Percentiles rank a stretch among this genome's conserved stretches.
Evolutionary conservation across 2,329 filamentous ascomycete species (phyloP).

Genomic region (Decorospora gaudefroyi): DNA sequence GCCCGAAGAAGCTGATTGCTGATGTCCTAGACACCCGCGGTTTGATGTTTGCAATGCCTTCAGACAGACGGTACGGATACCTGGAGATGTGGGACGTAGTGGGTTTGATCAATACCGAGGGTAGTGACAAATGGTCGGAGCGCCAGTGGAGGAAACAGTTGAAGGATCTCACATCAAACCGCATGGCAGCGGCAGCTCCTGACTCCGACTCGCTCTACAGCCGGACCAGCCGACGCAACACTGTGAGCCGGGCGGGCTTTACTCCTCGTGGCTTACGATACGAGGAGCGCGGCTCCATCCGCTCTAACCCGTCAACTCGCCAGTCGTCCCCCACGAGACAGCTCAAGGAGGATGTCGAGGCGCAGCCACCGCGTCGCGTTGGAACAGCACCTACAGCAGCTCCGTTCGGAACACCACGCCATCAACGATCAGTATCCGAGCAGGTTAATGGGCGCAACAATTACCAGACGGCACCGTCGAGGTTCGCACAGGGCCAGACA

Average conservation of each 20-base stretch:
- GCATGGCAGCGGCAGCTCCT: slow-evolving; percentile 62
- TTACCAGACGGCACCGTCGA: slow-evolving; percentile 49
- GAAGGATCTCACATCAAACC: slow-evolving; percentile 82
- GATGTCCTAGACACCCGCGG: slow-evolving; percentile 85
- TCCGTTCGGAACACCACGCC: slow-evolving; percentile 40
- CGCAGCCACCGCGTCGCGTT: slow-evolving; percentile 44
- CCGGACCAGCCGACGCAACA: slow-evolving; percentile 51
- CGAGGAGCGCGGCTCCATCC: slow-evolving; percentile 49
- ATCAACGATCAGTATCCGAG: slow-evolving; percentile 57
- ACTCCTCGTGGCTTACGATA: slow-evolving; percentile 49
- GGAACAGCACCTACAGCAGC: slow-evolving; percentile 50
- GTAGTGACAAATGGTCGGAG: slow-evolving; percentile 78
- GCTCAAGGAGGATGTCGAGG: slow-evolving; percentile 23
- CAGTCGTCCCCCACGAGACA: slow-evolving; percentile 50
- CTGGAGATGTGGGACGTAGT: slow-evolving; percentile 86
- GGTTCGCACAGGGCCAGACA: slow-evolving; percentile 46
- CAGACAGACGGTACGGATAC: slow-evolving; percentile 84
- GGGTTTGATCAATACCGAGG: slow-evolving; percentile 75
- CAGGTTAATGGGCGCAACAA: slow-evolving; percentile 50
- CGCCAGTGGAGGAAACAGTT: slow-evolving; percentile 86
- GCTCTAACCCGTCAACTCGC: slow-evolving; percentile 53
- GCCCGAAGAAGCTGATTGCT: slow-evolving; percentile 82
- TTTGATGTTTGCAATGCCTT: slow-evolving; percentile 98
- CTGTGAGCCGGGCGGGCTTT: slow-evolving; percentile 49
- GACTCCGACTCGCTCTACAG: slow-evolving; percentile 46